Conservation (phyloP, 1,284 basidiomycete species). For the Moesziomyces sp. region DNA sequence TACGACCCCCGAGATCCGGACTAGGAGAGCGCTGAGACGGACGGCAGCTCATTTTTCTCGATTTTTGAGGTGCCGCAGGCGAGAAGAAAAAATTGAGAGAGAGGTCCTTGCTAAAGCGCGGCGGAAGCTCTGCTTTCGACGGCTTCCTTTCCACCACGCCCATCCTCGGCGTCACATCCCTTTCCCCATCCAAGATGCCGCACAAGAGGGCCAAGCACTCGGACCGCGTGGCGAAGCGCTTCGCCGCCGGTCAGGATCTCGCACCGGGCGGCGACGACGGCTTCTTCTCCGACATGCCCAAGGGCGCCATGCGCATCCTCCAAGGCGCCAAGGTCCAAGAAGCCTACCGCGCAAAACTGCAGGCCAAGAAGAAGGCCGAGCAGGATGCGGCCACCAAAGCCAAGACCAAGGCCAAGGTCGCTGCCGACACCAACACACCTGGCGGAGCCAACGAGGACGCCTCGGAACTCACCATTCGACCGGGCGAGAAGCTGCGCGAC, state of each 20-base stretch:
- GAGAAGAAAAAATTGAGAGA: background rate
- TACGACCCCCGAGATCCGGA: background rate
- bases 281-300: slow-evolving; percentile 54
- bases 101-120: background rate
- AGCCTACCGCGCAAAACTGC: slow-evolving; percentile 38
- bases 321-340: slow-evolving; percentile 52
- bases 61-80: slow-evolving; percentile 12
- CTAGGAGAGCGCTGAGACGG: background rate
- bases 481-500: slow-evolving; percentile 60
- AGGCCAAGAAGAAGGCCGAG: slow-evolving; percentile 32
- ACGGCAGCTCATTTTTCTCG: slow-evolving; percentile 2
- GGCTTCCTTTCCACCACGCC: slow-evolving; percentile 12
- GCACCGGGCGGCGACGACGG: slow-evolving; percentile 40
- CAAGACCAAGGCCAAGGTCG: slow-evolving; percentile 34
- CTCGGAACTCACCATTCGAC: slow-evolving; percentile 51
- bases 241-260: slow-evolving; percentile 41
- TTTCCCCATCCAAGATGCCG: slow-evolving; percentile 42
- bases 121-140: background rate
- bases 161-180: slow-evolving; percentile 10
- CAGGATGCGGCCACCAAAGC: slow-evolving; percentile 25
- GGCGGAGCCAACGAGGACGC: slow-evolving; percentile 4
- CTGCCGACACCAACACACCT: background rate
- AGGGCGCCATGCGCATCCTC: slow-evolving; percentile 56
- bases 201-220: slow-evolving; percentile 61
- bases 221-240: slow-evolving; percentile 48